Evolutionary conservation across 352 stramenopile species (phyloP), one percentile per base, ranked within the genome.

Genomic region (Phytophthora hibernalis): DNA sequence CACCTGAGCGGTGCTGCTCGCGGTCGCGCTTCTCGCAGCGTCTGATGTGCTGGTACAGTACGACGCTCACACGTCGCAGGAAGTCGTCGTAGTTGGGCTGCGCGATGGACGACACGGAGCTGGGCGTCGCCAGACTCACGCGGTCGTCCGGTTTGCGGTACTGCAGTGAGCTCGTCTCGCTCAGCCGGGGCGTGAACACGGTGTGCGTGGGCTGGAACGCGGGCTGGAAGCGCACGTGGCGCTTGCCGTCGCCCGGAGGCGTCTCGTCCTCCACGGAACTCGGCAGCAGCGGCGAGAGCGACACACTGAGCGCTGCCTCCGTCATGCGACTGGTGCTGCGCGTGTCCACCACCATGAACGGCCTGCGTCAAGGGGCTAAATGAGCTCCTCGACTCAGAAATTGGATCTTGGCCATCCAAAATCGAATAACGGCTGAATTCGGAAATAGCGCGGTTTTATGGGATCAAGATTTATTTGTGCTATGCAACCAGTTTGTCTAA

Each of bases 81-180:
- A 93, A 95, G 62, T 97, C 91, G 64, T 97, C 89, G 70, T 97
- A 97, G 62, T 97, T 97, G 44, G 90, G 90, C 68, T 96, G 85
- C 42, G 84, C 90, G 50, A 97, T 86, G 35, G 86, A 94, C 15
- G 82, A 92, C 30, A 89, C 79, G 10, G 86, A 90, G 37, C 69
- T 83, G 5, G 86, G 83, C 26, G 85, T 83, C 33, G 83, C 83
- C n/a, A 96, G 66, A 44, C 76, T 85, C 9, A 95, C 68, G 37
- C 88, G 84, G 57, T 93, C 88, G 60, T 89, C 83, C 12, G 88
- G 88, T 62, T 89, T 92, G 44, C 86, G 83, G 70, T 96, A 96
- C 22, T 80, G 85, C 38, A 96, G 79, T 38, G 74, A 78, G 26
- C 80, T 73, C 1, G 86, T 77, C 47, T 93, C 85, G 31, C 78